Evolutionary conservation across 164 flowering plant genomes (phyloP).

Genomic region (Litsea cubeba): DNA sequence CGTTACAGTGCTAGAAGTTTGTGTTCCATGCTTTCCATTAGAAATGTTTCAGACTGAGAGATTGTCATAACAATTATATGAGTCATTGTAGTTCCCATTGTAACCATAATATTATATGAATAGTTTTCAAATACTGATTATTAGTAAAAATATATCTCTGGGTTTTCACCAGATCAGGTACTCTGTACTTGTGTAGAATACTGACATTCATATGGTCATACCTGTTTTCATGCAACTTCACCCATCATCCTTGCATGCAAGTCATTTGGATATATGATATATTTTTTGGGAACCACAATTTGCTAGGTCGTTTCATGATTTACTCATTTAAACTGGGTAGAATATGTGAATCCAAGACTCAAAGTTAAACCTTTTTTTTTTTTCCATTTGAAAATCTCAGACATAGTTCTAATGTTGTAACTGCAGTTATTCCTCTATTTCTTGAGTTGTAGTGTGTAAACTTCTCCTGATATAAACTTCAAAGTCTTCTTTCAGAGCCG

Average conservation of each 20-base stretch:
- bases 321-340: neutral
- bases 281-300: neutral
- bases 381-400: neutral
- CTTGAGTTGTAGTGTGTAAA: neutral
- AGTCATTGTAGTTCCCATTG: neutral
- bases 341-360: neutral
- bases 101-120: neutral
- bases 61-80: neutral
- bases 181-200: neutral
- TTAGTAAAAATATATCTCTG: neutral
- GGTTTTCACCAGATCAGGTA: neutral
- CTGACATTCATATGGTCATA: neutral
- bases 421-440: neutral
- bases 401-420: neutral
- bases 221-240: neutral
- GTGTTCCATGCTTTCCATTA: neutral
- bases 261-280: neutral
- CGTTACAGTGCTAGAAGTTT: neutral
- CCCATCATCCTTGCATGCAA: neutral
- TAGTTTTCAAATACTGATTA: too few relatives aligned
- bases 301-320: neutral
- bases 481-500: conserved; percentile 60
- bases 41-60: neutral
- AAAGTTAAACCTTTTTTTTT: neutral
- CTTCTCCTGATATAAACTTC: conserved; percentile 15